Base-by-base conservation (phyloP, 2,329 filamentous ascomycete species). In the Aspergillus texensis region DNA sequence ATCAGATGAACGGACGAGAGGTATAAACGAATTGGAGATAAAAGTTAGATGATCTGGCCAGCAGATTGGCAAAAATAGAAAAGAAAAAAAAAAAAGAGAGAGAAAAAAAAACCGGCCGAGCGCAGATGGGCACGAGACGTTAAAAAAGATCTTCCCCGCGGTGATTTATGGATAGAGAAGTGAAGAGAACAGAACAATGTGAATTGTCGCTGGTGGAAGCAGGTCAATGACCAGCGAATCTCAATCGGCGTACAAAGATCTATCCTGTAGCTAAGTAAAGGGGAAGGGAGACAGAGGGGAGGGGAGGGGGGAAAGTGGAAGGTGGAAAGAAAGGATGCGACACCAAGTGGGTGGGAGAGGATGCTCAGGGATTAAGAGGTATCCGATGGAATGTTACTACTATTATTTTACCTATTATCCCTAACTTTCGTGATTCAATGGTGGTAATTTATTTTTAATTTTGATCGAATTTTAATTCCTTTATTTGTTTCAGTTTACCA, bases 261-360 rank as follows among this genome's bases (percentile, higher is more conserved):
- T 34, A 21, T 30, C 11, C 19, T 53, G 57, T 55, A 34, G 45
- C 41, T 59, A 34, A 36, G 57, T 28, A 60, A 57, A 57, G 62
- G 32, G 53, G 34, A 54, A 64, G 56, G 57, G 53, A 60, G 41
- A 57, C 54, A 60, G 57, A 60, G 62, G 34, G 30, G 30, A 28
- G 32, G 32, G 32, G 4, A 36, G 12, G 52, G 43, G 11, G 11
- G 1, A 9, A 24, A 48, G 45, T n/a, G 21, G 21, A 26, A 32
- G 58, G 57, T 48, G 58, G 32, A 45, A 41, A 52, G 26, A 45
- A 61, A 48, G 60, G 32, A 26, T 61, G 61, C 26, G 43, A 45
- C 41, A 24, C 58, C 28, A 46, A 55, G 50, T 46, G 52, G 30
- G 26, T 53, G 30, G 32, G 32, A 16, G 34, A 26, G 53, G 53